These are phyloP conservation scores for Anastatica hierochuntica DNA, from an alignment of 345 rosid species.

Conservation along the genomic window DNA sequence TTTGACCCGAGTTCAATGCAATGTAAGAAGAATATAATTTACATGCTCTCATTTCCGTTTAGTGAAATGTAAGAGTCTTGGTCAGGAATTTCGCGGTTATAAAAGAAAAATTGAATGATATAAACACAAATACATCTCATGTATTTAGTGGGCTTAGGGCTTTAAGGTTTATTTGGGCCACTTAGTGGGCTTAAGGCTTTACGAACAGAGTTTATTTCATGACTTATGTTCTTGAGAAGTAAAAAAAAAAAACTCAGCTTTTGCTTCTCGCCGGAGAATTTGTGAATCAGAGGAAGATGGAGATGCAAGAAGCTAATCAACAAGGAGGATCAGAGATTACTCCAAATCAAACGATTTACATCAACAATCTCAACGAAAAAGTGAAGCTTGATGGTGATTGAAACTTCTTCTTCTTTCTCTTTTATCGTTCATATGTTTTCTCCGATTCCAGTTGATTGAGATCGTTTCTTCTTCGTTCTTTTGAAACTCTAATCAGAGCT, in stretches of 20 bases:
- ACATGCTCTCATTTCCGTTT: no score
- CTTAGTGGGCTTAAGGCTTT: not conserved
- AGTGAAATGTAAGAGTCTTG: no score
- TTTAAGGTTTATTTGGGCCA: not conserved
- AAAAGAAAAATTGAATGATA: no score
- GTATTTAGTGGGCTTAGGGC: not conserved
- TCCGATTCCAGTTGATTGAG: constrained; percentile 2
- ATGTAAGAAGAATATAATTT: no score
- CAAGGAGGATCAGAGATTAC: constrained; percentile 49
- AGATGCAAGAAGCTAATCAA: constrained; percentile 41
- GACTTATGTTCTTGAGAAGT: not conserved
- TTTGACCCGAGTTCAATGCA: no score
- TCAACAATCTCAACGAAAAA: constrained; percentile 97
- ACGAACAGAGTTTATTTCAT: not conserved
- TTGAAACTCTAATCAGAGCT: constrained; percentile 39
- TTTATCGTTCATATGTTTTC: not conserved
- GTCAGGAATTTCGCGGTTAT: no score
- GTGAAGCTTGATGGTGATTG: constrained; percentile 69
- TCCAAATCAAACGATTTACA: constrained; percentile 54
- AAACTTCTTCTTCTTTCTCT: not conserved
- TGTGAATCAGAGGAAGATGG: constrained; percentile 11
- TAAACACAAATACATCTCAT: no score
- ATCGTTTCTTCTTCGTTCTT: not conserved
- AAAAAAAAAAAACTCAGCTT: not conserved
- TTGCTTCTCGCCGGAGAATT: not conserved